Conservation (phyloP, 495 filamentous ascomycete species). For the Xylaria acuta region DNA sequence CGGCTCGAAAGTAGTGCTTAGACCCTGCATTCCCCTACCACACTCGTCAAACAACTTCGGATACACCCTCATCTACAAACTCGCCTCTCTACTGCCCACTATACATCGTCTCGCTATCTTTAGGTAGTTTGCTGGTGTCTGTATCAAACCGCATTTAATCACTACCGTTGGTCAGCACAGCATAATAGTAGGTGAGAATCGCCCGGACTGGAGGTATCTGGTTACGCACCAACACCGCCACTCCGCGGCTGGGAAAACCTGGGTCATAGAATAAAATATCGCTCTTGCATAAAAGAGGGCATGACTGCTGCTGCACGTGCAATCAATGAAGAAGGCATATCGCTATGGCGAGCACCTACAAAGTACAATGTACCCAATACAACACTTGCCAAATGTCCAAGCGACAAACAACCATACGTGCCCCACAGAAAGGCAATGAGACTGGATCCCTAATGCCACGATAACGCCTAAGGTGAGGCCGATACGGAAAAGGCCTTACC, state of each 20-base stretch:
- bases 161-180: background rate
- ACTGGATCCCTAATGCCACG: background rate
- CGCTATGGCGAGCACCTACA: background rate
- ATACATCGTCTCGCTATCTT: too few relatives aligned
- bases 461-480: background rate
- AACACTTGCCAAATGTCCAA: background rate
- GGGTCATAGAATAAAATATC: background rate
- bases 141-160: background rate
- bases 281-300: background rate
- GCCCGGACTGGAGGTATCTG: background rate
- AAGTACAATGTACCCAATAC: constrained; percentile 1
- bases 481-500: constrained; percentile 1
- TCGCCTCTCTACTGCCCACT: background rate
- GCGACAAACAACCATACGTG: background rate
- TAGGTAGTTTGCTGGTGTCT: background rate
- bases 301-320: background rate
- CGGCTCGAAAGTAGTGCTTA: background rate
- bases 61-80: background rate
- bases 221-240: background rate
- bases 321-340: background rate
- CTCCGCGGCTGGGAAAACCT: background rate
- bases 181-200: background rate
- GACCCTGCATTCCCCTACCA: background rate
- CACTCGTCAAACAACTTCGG: background rate
- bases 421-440: background rate